Conservation (phyloP, 2,329 filamentous ascomycete genomes). For the Fusarium duplospermum region DNA sequence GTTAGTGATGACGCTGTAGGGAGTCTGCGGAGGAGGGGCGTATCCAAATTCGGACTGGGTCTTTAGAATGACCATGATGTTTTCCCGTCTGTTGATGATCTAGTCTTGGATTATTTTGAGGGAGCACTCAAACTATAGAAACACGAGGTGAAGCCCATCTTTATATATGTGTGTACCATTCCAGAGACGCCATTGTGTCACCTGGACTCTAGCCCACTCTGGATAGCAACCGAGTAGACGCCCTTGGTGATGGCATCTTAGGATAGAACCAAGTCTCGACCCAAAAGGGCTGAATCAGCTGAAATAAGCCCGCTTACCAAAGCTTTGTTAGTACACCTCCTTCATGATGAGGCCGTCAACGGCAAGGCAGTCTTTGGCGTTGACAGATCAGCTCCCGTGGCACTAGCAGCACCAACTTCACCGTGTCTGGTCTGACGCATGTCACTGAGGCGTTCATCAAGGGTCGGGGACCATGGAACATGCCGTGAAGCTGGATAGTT, state of each 20-base stretch:
- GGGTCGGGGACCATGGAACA: not conserved
- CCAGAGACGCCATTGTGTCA: not conserved
- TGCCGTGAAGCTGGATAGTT: not conserved
- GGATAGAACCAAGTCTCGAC: not conserved
- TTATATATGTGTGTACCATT: not conserved
- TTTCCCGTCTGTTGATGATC: not conserved
- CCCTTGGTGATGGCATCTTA: not conserved
- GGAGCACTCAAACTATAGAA: not conserved
- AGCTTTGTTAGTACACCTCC: not conserved
- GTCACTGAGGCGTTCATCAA: not conserved
- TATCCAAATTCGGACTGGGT: conserved; percentile 56
- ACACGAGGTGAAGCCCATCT: not conserved
- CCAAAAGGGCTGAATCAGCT: not conserved
- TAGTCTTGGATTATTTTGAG: not conserved
- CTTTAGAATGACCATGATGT: conserved; percentile 51
- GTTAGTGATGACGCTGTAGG: conserved; percentile 61
- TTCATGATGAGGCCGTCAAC: not conserved
- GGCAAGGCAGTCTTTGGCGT: not conserved
- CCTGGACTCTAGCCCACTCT: not conserved
- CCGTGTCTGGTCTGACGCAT: not conserved
- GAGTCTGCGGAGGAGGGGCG: conserved; percentile 59
- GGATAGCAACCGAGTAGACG: not conserved
- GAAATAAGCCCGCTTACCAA: not conserved
- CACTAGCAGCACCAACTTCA: not conserved
- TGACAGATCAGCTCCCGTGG: not conserved